Evolutionary conservation across 1,139 yeast species (phyloP), one percentile per base, ranked within the genome.

Genomic region (Candida tetrigidarum): DNA sequence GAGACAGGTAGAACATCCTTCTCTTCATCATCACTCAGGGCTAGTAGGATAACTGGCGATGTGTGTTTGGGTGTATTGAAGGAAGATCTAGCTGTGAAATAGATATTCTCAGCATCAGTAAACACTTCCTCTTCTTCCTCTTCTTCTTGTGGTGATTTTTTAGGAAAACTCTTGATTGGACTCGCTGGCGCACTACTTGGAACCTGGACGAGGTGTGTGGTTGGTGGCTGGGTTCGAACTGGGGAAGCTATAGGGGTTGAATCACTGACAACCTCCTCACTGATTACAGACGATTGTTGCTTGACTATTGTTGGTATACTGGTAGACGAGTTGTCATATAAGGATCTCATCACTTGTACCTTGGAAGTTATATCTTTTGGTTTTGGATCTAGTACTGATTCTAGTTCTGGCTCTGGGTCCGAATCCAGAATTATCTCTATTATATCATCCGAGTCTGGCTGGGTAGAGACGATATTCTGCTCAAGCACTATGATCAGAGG

Each of bases 351-450:
- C 1, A 48, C 50, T 44, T 48, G 47, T 8, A 45, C 5, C 8
- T 28, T 42, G n/a, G 50, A 37, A 28, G 6, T n/a, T n/a, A n/a
- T n/a, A n/a, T n/a, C n/a, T n/a, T n/a, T n/a, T n/a, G n/a, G n/a
- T n/a, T n/a, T n/a, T n/a, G n/a, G n/a, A n/a, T n/a, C n/a, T 25
- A 25, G 27, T 23, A 23, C 12, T 25, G 28, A 14, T 7, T 58
- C 38, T 6, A 6, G 2, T 9, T 59, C 65, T 1, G 59, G 57
- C 32, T 66, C 70, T n/a, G 63, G 55, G 29, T 66, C 66, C 1
- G 71, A 66, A 46, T 67, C 71, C 53, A 61, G 63, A 0, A 67
- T 50, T n/a, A 57, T 52, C 11, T 56, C 58, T 14, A 30, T 19
- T 11, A 23, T 11, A n/a, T 45, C 48, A 18, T 19, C 15, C 5